Evolutionary conservation across 2,329 filamentous ascomycete species (phyloP).

Genomic region (Cytospora piceicola): DNA sequence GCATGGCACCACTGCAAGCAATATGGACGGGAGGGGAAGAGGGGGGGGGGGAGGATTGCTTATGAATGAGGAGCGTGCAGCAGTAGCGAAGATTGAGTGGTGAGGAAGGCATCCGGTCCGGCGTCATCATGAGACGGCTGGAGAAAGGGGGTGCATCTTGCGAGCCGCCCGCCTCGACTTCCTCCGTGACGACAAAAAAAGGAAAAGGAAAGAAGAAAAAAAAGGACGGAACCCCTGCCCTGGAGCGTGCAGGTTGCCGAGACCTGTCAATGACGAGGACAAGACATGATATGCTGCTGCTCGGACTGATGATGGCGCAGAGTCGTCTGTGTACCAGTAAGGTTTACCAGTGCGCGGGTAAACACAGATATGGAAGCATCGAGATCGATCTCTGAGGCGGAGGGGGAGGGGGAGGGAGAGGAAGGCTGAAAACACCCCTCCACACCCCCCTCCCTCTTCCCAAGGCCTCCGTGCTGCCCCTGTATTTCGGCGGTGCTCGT

Average conservation of each 20-base stretch:
- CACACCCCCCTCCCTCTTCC: slow-evolving; percentile 13
- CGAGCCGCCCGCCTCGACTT: slow-evolving; percentile 1
- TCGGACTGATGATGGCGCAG: slow-evolving; percentile 13
- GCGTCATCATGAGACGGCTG: slow-evolving; percentile 18
- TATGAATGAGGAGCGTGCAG: slow-evolving; percentile 12
- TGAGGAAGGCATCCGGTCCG: neutral
- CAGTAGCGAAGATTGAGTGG: neutral
- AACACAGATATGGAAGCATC: neutral
- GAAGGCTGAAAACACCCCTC: slow-evolving; percentile 23
- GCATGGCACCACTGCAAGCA: slow-evolving; percentile 24
- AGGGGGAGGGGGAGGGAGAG: neutral
- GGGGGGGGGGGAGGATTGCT: neutral
- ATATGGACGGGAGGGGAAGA: neutral
- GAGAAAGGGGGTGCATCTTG: neutral
- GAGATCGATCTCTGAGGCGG: neutral
- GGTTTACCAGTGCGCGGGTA: neutral
- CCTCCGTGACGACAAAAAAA: neutral
- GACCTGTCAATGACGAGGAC: slow-evolving; percentile 21
- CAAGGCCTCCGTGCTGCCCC: slow-evolving; percentile 26
- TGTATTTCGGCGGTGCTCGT: slow-evolving; percentile 21
- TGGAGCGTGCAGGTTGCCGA: slow-evolving; percentile 20
- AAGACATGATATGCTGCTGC: slow-evolving; percentile 10
- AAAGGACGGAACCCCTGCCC: neutral
- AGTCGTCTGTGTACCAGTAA: neutral
- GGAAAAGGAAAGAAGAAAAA: neutral